phyloP scores from a whole-genome alignment of 352 stramenopile genomes.

The Globisporangium nodosum region DNA sequence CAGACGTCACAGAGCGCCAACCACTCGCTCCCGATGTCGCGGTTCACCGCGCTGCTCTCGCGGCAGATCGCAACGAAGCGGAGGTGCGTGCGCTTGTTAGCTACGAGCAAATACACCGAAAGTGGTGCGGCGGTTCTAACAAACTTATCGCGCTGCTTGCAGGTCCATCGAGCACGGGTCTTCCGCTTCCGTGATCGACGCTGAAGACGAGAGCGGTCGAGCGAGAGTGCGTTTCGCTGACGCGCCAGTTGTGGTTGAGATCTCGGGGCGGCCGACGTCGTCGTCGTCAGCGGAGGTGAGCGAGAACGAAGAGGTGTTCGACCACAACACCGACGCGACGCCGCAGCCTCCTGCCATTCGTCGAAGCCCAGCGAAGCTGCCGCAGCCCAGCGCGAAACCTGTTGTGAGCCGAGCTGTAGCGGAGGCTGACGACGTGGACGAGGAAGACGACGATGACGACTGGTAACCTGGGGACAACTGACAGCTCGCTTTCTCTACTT shows the following conservation, averaged over 20 bases:
- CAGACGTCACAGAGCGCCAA: not conserved
- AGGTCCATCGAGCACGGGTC: constrained; percentile 6
- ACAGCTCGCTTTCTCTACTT: not conserved
- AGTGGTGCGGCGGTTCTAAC: too few relatives aligned
- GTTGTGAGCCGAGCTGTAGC: not conserved
- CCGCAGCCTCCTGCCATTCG: constrained; percentile 1
- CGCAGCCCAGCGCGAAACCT: not conserved
- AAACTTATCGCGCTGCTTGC: not conserved
- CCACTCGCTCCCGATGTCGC: constrained; percentile 9
- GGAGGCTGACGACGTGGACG: constrained; percentile 4
- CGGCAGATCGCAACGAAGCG: constrained; percentile 20
- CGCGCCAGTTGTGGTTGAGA: constrained; percentile 10
- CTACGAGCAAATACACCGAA: not conserved
- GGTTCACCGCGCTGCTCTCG: constrained; percentile 23
- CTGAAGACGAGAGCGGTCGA: not conserved
- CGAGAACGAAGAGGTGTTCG: constrained; percentile 10
- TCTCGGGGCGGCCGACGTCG: not conserved
- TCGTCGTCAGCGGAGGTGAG: constrained; percentile 5
- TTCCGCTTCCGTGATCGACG: not conserved
- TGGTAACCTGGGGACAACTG: constrained; percentile 1
- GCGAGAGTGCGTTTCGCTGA: constrained; percentile 10
- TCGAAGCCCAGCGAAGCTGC: not conserved
- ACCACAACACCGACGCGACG: not conserved
- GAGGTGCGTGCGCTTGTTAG: not conserved
- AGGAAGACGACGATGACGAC: constrained; percentile 14